phyloP scores from a whole-genome alignment of 768 basidiomycete species.

The Pilatotrama ljubarskyi region DNA sequence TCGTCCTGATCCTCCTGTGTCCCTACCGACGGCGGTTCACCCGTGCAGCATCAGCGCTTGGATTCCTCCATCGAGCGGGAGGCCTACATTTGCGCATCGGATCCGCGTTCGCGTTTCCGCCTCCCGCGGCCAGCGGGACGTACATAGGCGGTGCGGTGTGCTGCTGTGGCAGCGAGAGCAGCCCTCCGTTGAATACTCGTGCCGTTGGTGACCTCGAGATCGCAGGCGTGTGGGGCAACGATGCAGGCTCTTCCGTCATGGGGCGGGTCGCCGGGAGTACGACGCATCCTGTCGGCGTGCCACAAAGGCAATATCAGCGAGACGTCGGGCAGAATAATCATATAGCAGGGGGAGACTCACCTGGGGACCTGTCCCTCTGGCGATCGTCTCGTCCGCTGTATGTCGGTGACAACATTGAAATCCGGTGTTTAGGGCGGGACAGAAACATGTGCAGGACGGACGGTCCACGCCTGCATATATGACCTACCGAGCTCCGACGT shows the following conservation, averaged over 20 bases:
- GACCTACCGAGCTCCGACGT: no score
- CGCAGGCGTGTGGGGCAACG: not conserved
- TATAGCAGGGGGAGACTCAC: no score
- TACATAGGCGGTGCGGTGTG: not conserved
- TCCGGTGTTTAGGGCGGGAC: no score
- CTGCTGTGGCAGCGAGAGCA: not conserved
- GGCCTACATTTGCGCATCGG: not conserved
- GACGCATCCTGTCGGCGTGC: not conserved
- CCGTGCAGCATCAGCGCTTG: not conserved
- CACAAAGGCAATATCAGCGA: no score
- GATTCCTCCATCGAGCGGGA: no score
- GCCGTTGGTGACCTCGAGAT: not conserved
- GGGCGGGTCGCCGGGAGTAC: not conserved
- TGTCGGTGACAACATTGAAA: no score
- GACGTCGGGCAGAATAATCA: no score
- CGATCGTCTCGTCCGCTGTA: no score
- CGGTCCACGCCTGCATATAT: no score
- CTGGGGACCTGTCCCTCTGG: no score
- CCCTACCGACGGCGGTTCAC: conserved; percentile 27
- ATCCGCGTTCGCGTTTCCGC: not conserved
- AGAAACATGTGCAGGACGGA: no score
- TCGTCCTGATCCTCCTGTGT: conserved; percentile 53
- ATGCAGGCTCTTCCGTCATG: conserved; percentile 7
- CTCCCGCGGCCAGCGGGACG: not conserved
- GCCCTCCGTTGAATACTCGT: not conserved